Percentiles rank a stretch among this genome's conserved stretches.
Evolutionary conservation across 768 basidiomycete species (phyloP).

Genomic region (Russula sp.): DNA sequence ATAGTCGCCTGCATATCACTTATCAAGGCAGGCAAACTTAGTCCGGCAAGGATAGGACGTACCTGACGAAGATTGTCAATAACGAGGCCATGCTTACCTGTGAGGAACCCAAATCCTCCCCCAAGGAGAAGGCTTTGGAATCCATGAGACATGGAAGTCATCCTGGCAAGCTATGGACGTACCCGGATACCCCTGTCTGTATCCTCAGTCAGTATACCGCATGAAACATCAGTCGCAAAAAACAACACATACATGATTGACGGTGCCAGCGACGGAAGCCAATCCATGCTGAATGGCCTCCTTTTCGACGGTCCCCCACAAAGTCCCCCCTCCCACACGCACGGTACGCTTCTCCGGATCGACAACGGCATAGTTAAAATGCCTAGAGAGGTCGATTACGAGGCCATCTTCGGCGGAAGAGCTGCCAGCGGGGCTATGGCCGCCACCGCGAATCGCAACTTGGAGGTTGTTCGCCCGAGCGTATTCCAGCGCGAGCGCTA

Average conservation of each 20-base stretch:
- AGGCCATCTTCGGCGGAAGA: slow-evolving; percentile 41
- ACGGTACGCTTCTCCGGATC: slow-evolving; percentile 35
- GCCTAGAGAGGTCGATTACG: slow-evolving; percentile 42
- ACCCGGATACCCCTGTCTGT: slow-evolving; percentile 48
- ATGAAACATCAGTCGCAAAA: neutral
- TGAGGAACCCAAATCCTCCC: slow-evolving; percentile 50
- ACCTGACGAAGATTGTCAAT: slow-evolving; percentile 41
- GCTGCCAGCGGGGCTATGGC: slow-evolving; percentile 38
- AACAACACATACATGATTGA: slow-evolving; percentile 39
- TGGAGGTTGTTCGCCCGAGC: slow-evolving; percentile 31
- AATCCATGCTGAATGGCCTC: slow-evolving; percentile 38
- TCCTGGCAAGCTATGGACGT: slow-evolving; percentile 3
- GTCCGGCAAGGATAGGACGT: slow-evolving; percentile 17
- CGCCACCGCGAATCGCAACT: slow-evolving; percentile 44
- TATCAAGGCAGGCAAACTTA: slow-evolving; percentile 9
- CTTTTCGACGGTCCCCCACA: slow-evolving; percentile 41
- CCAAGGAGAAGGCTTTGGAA: slow-evolving; percentile 39
- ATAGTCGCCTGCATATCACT: slow-evolving; percentile 32
- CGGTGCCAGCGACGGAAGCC: slow-evolving; percentile 41
- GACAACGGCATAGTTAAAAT: slow-evolving; percentile 34
- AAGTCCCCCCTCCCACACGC: slow-evolving; percentile 40
- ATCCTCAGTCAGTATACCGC: neutral
- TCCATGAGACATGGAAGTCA: neutral
- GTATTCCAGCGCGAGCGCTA: slow-evolving; percentile 32
- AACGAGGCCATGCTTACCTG: slow-evolving; percentile 34